Conservation (phyloP, 345 rosid genomes). For the Pugionium cornutum region DNA sequence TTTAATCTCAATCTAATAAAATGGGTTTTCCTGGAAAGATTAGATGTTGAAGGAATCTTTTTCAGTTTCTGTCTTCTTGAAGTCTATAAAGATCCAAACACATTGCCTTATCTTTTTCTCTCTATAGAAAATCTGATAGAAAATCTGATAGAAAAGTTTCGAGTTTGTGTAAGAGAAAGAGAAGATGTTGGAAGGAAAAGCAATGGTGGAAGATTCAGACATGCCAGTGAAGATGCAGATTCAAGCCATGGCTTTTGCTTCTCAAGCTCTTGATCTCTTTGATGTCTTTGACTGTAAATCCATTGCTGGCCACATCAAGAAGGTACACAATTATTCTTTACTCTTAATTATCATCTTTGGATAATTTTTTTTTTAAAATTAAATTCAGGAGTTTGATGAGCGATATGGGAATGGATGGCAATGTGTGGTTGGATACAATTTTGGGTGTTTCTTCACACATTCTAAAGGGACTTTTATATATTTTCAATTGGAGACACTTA, state of each 20-base stretch:
- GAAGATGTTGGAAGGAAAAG: conserved; percentile 78
- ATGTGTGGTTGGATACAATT: conserved; percentile 78
- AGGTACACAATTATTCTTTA: conserved; percentile 38
- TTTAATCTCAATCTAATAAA: too few relatives aligned
- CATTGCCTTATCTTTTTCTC: conserved; percentile 5
- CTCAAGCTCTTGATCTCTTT: conserved; percentile 70
- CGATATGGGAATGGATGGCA: conserved; percentile 72
- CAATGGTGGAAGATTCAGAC: conserved; percentile 76
- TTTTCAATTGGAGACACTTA: conserved; percentile 66
- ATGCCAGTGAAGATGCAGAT: conserved; percentile 93
- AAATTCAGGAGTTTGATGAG: conserved; percentile 63
- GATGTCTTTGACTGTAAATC: conserved; percentile 64
- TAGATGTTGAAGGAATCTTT: conserved; percentile 27
- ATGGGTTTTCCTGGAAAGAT: conserved; percentile 16
- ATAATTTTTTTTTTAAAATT: neutral
- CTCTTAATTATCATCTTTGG: neutral
- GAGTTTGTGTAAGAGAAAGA: neutral
- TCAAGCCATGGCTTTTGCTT: conserved; percentile 85
- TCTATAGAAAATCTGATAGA: neutral
- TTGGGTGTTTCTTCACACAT: conserved; percentile 78
- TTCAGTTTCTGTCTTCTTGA: conserved; percentile 12
- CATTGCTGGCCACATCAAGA: conserved; percentile 67
- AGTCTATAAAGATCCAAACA: conserved; percentile 31
- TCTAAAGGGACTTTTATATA: conserved; percentile 72
- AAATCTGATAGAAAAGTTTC: neutral